Conservation (phyloP, 805 yeast genomes). For the Maudiozyma serrabonitensis region DNA sequence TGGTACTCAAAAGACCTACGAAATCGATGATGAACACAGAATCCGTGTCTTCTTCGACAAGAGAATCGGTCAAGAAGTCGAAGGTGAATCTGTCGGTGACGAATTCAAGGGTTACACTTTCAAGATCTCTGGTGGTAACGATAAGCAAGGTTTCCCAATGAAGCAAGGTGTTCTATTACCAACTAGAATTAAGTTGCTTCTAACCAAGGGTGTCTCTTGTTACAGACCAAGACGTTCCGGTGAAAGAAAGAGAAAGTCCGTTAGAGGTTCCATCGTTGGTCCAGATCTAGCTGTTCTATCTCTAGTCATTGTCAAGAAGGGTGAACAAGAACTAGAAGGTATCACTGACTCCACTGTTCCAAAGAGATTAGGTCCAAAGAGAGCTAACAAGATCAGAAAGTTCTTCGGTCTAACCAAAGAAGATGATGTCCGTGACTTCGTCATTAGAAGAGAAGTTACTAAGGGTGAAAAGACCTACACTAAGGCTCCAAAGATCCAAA, state of each 20-base stretch:
- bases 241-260: constrained; percentile 99
- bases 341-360: constrained; percentile 89
- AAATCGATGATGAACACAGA: constrained; percentile 98
- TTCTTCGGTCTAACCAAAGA: constrained; percentile 73
- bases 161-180: constrained; percentile 99
- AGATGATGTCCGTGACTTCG: constrained; percentile 58
- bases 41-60: constrained; percentile 97
- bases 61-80: constrained; percentile 99
- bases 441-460: constrained; percentile 93
- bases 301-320: constrained; percentile 89
- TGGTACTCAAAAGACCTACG: constrained; percentile 98
- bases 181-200: constrained; percentile 94
- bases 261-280: constrained; percentile 98
- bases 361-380: constrained; percentile 99
- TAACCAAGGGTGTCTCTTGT: constrained; percentile 91
- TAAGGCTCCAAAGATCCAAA: constrained; percentile 98
- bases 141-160: constrained; percentile 99
- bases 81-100: constrained; percentile 95
- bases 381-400: constrained; percentile 99
- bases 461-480: constrained; percentile 93
- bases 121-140: constrained; percentile 99
- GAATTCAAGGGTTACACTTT: constrained; percentile 98
- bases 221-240: constrained; percentile 99
- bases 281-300: constrained; percentile 93
- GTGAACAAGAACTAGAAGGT: constrained; percentile 92